A percentile compares a stretch with the other conserved stretches of the same genome.
Evolutionary conservation across 2,329 filamentous ascomycete species (phyloP).

Genomic region (Pyrenophora tritici-repentis): DNA sequence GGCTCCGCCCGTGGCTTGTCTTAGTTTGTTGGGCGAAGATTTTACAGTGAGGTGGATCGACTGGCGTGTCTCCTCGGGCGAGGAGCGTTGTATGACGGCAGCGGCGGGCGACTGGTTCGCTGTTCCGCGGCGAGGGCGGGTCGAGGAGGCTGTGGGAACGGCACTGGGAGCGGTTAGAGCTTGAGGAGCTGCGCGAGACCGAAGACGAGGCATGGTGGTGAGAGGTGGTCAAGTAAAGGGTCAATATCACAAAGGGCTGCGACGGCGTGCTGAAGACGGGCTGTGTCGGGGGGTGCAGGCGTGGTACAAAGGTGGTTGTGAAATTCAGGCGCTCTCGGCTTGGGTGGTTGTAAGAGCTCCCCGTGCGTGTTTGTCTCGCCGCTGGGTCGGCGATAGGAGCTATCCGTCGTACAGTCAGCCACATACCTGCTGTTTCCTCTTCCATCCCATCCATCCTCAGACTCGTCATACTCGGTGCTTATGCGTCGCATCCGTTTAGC

Average conservation of each 20-base stretch:
- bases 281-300: conserved; percentile 20
- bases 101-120: conserved; percentile 42
- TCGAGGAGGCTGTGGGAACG: conserved; percentile 44
- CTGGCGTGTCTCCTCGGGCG: conserved; percentile 51
- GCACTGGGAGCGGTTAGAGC: conserved; percentile 43
- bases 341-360: conserved; percentile 8
- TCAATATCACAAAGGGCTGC: conserved; percentile 11
- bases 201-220: conserved; percentile 45
- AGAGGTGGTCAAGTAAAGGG: neutral
- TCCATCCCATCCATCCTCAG: conserved; percentile 43
- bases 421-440: conserved; percentile 40
- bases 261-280: conserved; percentile 23
- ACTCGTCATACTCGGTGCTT: conserved; percentile 49
- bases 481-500: conserved; percentile 49
- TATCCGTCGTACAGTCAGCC: conserved; percentile 36
- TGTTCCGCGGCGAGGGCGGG: conserved; percentile 45
- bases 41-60: conserved; percentile 57
- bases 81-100: conserved; percentile 47
- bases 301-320: conserved; percentile 29
- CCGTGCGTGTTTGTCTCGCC: conserved; percentile 24
- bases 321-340: neutral
- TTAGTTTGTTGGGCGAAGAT: conserved; percentile 55
- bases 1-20: conserved; percentile 52
- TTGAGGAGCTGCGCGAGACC: conserved; percentile 41
- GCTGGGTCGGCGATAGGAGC: conserved; percentile 29